Evolutionary conservation across 106 monocot genomes (phyloP).

Genomic region (Dactylorhiza incarnata): DNA sequence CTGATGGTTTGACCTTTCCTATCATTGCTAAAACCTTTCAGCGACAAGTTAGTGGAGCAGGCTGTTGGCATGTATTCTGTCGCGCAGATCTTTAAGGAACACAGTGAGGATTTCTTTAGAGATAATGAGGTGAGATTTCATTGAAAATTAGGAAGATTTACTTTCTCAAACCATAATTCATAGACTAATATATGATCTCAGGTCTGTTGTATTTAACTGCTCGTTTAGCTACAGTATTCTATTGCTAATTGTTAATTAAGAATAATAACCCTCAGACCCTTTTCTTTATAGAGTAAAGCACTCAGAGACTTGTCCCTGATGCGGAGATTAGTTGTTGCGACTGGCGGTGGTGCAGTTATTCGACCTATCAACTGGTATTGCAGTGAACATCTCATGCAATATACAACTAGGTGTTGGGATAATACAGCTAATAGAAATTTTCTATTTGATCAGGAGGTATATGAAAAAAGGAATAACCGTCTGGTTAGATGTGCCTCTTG

Average conservation of each 20-base stretch:
- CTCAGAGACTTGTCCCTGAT: slow-evolving; percentile 63
- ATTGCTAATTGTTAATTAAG: not conserved
- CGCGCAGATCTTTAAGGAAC: slow-evolving; percentile 76
- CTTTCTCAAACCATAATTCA: not conserved
- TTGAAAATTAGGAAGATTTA: not conserved
- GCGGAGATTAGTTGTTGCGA: slow-evolving; percentile 72
- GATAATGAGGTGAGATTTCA: slow-evolving; percentile 60
- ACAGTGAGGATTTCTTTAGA: slow-evolving; percentile 84
- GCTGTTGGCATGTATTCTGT: slow-evolving; percentile 81
- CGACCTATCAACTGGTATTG: slow-evolving; percentile 80
- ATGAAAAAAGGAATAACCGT: slow-evolving; percentile 89
- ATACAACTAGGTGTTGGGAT: not conserved
- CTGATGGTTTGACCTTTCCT: not conserved
- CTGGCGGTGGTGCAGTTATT: slow-evolving; percentile 88
- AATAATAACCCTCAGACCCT: not conserved
- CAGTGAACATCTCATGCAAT: not conserved
- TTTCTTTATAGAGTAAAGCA: slow-evolving; percentile 44
- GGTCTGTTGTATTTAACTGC: not conserved
- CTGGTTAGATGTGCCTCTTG: slow-evolving; percentile 97
- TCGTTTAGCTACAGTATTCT: not conserved
- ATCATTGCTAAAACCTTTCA: slow-evolving; percentile 13
- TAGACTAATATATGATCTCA: not conserved
- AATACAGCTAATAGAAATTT: not conserved
- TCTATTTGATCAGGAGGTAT: slow-evolving; percentile 56
- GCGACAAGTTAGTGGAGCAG: slow-evolving; percentile 83